These are phyloP conservation scores for Ilex paraguariensis DNA, from an alignment of 305 asterid species.

Conservation along the genomic window DNA sequence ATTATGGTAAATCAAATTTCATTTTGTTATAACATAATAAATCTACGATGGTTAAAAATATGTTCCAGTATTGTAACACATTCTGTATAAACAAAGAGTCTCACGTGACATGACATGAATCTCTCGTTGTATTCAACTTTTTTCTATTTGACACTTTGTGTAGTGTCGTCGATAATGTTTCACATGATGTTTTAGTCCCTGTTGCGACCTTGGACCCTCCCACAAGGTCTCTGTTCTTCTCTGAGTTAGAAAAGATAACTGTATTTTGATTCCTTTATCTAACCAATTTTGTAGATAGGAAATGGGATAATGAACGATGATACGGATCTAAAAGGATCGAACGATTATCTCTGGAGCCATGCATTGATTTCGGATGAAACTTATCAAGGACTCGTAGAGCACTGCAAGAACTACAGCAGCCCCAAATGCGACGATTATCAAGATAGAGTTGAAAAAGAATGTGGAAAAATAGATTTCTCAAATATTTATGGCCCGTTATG, in stretches of 20 bases:
- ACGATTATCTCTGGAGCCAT: slow-evolving; percentile 37
- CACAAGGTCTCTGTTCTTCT: no score
- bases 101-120: no score
- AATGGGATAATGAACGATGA: slow-evolving; percentile 38
- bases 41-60: no score
- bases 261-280: background rate
- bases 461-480: slow-evolving; percentile 25
- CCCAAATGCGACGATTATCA: slow-evolving; percentile 18
- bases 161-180: no score
- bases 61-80: no score
- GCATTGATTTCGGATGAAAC: slow-evolving; percentile 41
- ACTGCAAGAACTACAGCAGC: slow-evolving; percentile 13
- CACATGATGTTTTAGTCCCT: no score
- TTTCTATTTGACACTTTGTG: no score
- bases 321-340: slow-evolving; percentile 23
- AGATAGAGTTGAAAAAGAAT: slow-evolving; percentile 10
- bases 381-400: slow-evolving; percentile 21
- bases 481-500: slow-evolving; percentile 36
- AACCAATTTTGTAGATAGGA: slow-evolving; percentile 28
- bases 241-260: no score
- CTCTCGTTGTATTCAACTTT: no score
- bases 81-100: no score
- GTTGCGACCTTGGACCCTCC: no score
- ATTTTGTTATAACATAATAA: no score
- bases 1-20: slow-evolving; percentile 25